Conservation (phyloP, 2,329 filamentous ascomycete species). For the Colletotrichum chlorophyti region DNA sequence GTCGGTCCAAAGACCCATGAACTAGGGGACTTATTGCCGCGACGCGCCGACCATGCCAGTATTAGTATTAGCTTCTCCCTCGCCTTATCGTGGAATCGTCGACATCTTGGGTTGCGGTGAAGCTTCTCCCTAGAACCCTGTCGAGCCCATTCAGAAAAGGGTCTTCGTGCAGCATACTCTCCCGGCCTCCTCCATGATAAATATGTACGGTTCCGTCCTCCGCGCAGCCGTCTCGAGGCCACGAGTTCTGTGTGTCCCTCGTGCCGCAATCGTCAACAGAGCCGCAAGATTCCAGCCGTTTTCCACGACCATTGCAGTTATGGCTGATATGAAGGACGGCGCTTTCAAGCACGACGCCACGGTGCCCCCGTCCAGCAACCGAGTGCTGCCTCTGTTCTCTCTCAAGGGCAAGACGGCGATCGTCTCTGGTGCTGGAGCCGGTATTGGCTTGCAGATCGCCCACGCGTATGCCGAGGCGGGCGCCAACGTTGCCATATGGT, state of each 20-base stretch:
- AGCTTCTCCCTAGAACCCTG: slow-evolving; percentile 25
- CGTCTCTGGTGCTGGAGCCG: slow-evolving; percentile 70
- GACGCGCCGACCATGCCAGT: slow-evolving; percentile 15
- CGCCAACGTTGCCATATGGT: slow-evolving; percentile 76
- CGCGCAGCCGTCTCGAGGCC: slow-evolving; percentile 21
- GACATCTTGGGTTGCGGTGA: slow-evolving; percentile 13
- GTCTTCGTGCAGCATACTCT: slow-evolving; percentile 21
- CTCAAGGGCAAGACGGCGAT: slow-evolving; percentile 75
- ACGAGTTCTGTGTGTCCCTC: slow-evolving; percentile 12
- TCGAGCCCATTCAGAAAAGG: slow-evolving; percentile 1
- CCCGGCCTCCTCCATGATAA: slow-evolving; percentile 9
- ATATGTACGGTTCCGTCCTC: slow-evolving; percentile 25
- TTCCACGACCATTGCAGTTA: slow-evolving; percentile 31
- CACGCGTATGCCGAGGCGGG: slow-evolving; percentile 72
- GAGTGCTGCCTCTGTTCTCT: slow-evolving; percentile 71
- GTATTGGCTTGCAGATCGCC: slow-evolving; percentile 71
- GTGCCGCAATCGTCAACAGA: slow-evolving; percentile 2
- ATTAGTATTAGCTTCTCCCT: slow-evolving; percentile 23
- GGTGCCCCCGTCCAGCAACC: slow-evolving; percentile 49
- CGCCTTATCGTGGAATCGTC: slow-evolving; percentile 16
- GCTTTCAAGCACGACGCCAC: slow-evolving; percentile 66
- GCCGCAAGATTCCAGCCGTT: slow-evolving; percentile 21
- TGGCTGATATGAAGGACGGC: slow-evolving; percentile 52
- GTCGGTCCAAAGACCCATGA: slow-evolving; percentile 13
- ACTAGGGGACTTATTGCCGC: slow-evolving; percentile 22